Percentiles rank a stretch among this genome's conserved stretches.
Evolutionary conservation across 805 yeast species (phyloP).

Genomic region (Saturnispora gosingensis): DNA sequence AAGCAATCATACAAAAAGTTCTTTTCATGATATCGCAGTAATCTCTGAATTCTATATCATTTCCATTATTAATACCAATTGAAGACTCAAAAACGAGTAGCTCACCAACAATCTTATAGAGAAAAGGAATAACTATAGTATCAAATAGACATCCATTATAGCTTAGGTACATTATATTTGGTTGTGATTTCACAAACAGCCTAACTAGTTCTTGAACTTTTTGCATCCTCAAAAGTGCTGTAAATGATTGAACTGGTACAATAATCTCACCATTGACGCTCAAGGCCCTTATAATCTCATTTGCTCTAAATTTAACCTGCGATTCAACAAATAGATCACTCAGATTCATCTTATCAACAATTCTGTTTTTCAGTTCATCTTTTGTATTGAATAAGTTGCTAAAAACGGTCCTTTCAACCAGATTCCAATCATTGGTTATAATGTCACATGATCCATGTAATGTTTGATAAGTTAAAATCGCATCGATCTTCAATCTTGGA

Average conservation of each 20-base stretch:
- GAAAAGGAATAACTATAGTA: conserved; percentile 17
- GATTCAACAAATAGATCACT: background rate
- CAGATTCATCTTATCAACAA: conserved; percentile 18
- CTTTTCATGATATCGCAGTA: conserved; percentile 19
- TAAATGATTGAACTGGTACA: conserved; percentile 13
- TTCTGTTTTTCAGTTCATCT: conserved; percentile 12
- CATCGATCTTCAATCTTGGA: conserved; percentile 25
- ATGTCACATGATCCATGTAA: conserved; percentile 19
- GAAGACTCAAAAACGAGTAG: conserved; percentile 13
- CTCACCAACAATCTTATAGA: conserved; percentile 23
- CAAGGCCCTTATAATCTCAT: conserved; percentile 15
- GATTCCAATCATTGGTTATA: conserved; percentile 15
- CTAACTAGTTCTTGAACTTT: conserved; percentile 18
- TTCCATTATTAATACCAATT: conserved; percentile 6
- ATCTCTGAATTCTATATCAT: conserved; percentile 12
- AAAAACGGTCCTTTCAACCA: conserved; percentile 21
- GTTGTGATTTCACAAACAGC: conserved; percentile 19
- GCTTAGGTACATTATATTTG: conserved; percentile 15
- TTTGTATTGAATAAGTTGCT: conserved; percentile 18
- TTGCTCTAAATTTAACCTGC: conserved; percentile 7
- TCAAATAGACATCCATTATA: conserved; percentile 21
- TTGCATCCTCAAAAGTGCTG: conserved; percentile 14
- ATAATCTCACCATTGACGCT: conserved; percentile 6
- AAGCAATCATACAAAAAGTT: conserved; percentile 20
- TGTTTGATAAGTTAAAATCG: conserved; percentile 23